These are phyloP conservation scores for Phytophthora gonapodyides DNA, from an alignment of 352 stramenopile genomes.

Conservation along the genomic window DNA sequence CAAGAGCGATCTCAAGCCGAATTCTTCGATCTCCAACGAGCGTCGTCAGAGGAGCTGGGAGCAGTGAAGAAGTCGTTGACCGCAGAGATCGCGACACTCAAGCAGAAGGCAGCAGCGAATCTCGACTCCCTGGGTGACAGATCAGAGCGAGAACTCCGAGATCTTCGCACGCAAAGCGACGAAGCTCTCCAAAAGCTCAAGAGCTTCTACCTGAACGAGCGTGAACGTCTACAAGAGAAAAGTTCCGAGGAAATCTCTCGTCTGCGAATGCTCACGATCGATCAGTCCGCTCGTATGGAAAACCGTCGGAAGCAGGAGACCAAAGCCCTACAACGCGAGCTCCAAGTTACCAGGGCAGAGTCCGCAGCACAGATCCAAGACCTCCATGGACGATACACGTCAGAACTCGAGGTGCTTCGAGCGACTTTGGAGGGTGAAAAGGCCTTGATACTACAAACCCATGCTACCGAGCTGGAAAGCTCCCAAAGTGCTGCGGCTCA, in stretches of 20 bases:
- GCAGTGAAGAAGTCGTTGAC: slow-evolving; percentile 17
- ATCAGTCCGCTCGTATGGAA: slow-evolving; percentile 39
- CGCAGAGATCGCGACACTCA: slow-evolving; percentile 33
- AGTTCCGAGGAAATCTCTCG: slow-evolving; percentile 29
- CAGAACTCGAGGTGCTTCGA: slow-evolving; percentile 28
- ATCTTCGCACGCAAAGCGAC: slow-evolving; percentile 31
- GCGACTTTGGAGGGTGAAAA: slow-evolving; percentile 14
- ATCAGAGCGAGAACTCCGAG: slow-evolving; percentile 32
- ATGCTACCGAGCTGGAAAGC: slow-evolving; percentile 28
- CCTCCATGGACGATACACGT: slow-evolving; percentile 33
- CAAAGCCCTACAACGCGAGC: slow-evolving; percentile 19
- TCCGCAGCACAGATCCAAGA: slow-evolving; percentile 25
- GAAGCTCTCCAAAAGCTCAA: slow-evolving; percentile 30
- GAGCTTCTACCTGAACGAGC: slow-evolving; percentile 25
- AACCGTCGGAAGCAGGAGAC: slow-evolving; percentile 27
- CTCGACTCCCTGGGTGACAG: slow-evolving; percentile 32
- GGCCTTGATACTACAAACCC: slow-evolving; percentile 18
- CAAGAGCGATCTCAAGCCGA: slow-evolving; percentile 26
- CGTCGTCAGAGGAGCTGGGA: slow-evolving; percentile 23
- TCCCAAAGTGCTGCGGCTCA: slow-evolving; percentile 20
- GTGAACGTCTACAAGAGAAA: slow-evolving; percentile 24
- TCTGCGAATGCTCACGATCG: slow-evolving; percentile 34
- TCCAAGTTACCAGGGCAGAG: slow-evolving; percentile 20
- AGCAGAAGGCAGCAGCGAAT: slow-evolving; percentile 24
- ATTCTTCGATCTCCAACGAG: slow-evolving; percentile 25